Base-by-base conservation (phyloP, 306 rosid species). In the Elaeagnus macrophylla region DNA sequence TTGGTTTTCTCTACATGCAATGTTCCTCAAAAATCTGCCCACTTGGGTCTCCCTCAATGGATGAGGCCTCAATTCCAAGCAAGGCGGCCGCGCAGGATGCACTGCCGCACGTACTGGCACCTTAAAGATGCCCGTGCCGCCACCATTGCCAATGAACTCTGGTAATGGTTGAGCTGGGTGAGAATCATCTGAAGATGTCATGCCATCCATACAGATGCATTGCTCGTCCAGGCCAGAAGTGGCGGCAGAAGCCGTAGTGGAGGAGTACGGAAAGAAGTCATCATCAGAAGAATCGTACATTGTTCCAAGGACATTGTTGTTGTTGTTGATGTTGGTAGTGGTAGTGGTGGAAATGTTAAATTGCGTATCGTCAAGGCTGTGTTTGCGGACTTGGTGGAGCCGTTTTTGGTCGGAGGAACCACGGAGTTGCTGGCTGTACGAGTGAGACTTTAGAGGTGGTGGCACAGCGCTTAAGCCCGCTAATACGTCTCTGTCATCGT, bases 11-110 rank as follows among this genome's bases (percentile, higher is more conserved):
- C 96, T 87, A 65, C 96, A 87, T 0, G 87, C 99, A 54, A 93
- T 87, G 73, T 75, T 93, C 59, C 99, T 76, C 32, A 93, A 71
- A 66, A 84, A 93, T 39, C 78, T 87, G 1, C 99, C 96, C 0
- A 81, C 87, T 61, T 91, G 99, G 5, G 99, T 91, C 69, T 91
- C 99, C 76, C 89, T 78, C 50, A 91, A 58, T 0, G 99, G 99
- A 38, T 91, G 99, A 0, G 99, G 99, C 62, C 99, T 79, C 15
- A 91, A 70, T 82, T 87, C 99, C 20, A 91, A 64, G 68, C 96
- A 91, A 0, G 99, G 81, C 0, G 99, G 95, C 5, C 99, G 77
- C 0, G 81, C 85, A 0, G 93, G 96, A 70, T 91, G 99, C 56
- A 91, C 96, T 0, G 96, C 63, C 0, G 94, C 87, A 0, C 99